These are phyloP conservation scores for Cladosporium oxysporum DNA, from an alignment of 2,329 filamentous ascomycete genomes.

Conservation along the genomic window DNA sequence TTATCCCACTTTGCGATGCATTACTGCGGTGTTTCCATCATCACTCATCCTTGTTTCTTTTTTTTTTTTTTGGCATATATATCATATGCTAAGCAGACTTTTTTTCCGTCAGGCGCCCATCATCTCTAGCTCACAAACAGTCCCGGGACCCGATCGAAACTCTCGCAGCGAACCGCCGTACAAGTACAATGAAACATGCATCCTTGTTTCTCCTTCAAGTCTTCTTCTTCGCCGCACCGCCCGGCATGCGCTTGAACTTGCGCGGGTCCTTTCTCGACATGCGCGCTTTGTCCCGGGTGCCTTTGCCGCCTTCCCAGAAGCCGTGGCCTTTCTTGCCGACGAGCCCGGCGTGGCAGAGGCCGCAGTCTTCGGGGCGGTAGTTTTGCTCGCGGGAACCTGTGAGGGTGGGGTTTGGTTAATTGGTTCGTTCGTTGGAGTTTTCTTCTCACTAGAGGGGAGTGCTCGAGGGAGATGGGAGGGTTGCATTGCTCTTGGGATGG, in stretches of 20 bases:
- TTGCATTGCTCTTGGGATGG: background rate
- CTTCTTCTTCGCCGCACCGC: conserved; percentile 17
- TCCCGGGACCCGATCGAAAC: too few relatives aligned
- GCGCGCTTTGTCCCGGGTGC: conserved; percentile 66
- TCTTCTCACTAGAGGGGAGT: background rate
- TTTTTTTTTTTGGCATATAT: background rate
- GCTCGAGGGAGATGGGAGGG: background rate
- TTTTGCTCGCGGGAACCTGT: conserved; percentile 70
- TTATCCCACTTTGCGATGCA: background rate
- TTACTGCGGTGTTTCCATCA: background rate
- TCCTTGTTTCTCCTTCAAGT: background rate
- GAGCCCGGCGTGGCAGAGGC: conserved; percentile 69
- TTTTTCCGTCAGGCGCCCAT: background rate
- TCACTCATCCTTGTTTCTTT: background rate
- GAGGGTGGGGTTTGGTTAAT: conserved; percentile 35
- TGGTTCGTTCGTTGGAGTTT: background rate
- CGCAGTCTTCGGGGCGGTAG: conserved; percentile 74
- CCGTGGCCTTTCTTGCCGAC: conserved; percentile 67
- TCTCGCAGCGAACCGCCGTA: background rate
- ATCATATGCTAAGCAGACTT: background rate
- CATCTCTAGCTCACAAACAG: background rate
- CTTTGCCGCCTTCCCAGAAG: conserved; percentile 84
- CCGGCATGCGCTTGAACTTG: conserved; percentile 58
- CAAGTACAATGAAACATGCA: background rate
- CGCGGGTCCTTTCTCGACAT: conserved; percentile 77